phyloP scores from a whole-genome alignment of 192 early-diverging fungal genomes.

The Dissophora globulifera region DNA sequence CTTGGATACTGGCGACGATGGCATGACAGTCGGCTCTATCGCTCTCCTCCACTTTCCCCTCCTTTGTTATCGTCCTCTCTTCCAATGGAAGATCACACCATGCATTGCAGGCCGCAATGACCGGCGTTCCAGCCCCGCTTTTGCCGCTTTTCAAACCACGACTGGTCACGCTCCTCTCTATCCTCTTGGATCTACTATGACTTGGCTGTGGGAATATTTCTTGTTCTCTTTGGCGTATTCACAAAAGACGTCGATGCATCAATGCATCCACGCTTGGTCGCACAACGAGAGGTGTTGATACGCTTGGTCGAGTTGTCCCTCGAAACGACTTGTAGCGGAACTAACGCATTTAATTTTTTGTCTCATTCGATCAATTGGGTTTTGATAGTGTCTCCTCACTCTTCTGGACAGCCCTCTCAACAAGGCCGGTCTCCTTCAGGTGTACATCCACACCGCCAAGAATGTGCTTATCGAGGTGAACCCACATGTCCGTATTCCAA shows the following conservation, averaged over 20 bases:
- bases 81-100: neutral
- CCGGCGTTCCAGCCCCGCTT: neutral
- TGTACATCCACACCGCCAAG: conserved; percentile 95
- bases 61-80: neutral
- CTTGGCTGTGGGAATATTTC: conserved; percentile 14
- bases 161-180: neutral
- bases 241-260: neutral
- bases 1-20: too few species aligned
- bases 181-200: neutral
- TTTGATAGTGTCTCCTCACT: conserved; percentile 85
- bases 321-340: too few species aligned
- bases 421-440: conserved; percentile 97
- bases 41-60: neutral
- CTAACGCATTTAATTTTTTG: too few species aligned
- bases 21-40: too few species aligned
- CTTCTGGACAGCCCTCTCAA: conserved; percentile 98
- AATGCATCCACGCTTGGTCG: too few species aligned
- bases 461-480: conserved; percentile 98
- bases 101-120: neutral
- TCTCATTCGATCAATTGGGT: neutral
- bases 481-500: conserved; percentile 97
- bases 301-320: too few species aligned
- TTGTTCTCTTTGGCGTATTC: too few species aligned
- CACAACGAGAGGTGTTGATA: too few species aligned
- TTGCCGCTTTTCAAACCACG: conserved; percentile 18